phyloP scores from a whole-genome alignment of 345 rosid genomes.

The Leavenworthia alabamica region DNA sequence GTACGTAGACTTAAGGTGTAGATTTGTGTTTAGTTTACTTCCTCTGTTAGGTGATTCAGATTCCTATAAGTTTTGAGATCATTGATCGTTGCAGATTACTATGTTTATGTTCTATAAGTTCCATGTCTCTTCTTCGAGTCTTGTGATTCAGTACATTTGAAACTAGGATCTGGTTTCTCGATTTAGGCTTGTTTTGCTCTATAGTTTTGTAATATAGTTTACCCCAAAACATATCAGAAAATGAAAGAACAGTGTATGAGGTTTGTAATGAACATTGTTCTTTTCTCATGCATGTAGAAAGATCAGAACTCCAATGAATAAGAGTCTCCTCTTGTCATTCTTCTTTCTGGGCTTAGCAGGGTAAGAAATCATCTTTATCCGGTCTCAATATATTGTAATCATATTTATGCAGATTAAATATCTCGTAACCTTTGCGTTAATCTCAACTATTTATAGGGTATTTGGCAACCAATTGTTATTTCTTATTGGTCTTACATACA shows the following conservation, averaged over 20 bases:
- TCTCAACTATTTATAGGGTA: constrained; percentile 50
- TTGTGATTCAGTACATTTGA: not conserved
- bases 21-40: not conserved
- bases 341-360: constrained; percentile 89
- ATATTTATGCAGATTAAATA: constrained; percentile 6
- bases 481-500: constrained; percentile 90
- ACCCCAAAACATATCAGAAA: not conserved
- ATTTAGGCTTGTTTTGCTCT: not conserved
- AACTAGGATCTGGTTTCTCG: constrained; percentile 1
- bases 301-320: constrained; percentile 66
- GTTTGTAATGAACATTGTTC: not conserved
- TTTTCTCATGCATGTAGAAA: constrained; percentile 45
- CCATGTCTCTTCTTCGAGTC: not conserved
- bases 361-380: constrained; percentile 36
- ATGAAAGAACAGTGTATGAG: not conserved
- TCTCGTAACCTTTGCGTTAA: not conserved
- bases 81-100: not conserved
- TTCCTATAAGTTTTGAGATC: not conserved
- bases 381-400: constrained; percentile 3
- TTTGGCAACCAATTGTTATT: constrained; percentile 96
- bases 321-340: constrained; percentile 57
- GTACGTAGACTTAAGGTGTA: not conserved
- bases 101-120: not conserved
- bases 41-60: not conserved
- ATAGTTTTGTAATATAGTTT: not conserved